Evolutionary conservation across 306 rosid species (phyloP).

Genomic region (Adenanthera pavonina): DNA sequence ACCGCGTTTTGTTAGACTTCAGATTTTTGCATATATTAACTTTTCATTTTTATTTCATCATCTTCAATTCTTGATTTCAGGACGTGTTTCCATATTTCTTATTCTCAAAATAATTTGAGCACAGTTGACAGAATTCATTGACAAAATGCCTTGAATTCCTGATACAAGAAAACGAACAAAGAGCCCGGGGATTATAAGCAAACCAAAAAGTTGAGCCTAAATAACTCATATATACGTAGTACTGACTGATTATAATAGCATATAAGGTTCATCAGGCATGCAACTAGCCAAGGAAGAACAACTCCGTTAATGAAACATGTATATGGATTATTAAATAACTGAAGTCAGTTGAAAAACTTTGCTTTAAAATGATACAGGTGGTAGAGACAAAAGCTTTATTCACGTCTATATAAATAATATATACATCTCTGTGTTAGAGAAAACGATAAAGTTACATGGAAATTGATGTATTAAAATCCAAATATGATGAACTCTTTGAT

Average conservation of each 20-base stretch:
- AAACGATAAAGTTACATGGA: not conserved
- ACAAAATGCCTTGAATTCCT: slow-evolving; percentile 21
- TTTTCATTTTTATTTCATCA: slow-evolving; percentile 1
- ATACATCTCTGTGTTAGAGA: not conserved
- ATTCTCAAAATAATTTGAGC: not conserved
- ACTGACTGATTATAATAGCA: not conserved
- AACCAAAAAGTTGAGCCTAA: not conserved
- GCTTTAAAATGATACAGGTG: not conserved
- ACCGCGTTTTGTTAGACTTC: not conserved
- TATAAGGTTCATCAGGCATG: not conserved
- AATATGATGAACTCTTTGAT: not conserved
- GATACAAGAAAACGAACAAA: not conserved
- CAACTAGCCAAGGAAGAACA: not conserved
- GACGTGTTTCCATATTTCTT: not conserved
- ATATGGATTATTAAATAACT: not conserved
- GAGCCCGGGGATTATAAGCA: not conserved
- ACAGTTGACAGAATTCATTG: slow-evolving; percentile 3
- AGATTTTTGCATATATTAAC: not conserved
- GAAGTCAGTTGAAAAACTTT: not conserved
- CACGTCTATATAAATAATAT: not conserved
- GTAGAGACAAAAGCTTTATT: not conserved
- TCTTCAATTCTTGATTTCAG: not conserved
- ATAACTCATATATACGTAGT: not conserved
- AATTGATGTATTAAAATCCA: not conserved
- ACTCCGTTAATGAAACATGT: not conserved